Percentiles rank a stretch among this genome's conserved stretches.
phyloP scores from a whole-genome alignment of 2,329 filamentous ascomycete genomes.

The Thielaviopsis cerberus region DNA sequence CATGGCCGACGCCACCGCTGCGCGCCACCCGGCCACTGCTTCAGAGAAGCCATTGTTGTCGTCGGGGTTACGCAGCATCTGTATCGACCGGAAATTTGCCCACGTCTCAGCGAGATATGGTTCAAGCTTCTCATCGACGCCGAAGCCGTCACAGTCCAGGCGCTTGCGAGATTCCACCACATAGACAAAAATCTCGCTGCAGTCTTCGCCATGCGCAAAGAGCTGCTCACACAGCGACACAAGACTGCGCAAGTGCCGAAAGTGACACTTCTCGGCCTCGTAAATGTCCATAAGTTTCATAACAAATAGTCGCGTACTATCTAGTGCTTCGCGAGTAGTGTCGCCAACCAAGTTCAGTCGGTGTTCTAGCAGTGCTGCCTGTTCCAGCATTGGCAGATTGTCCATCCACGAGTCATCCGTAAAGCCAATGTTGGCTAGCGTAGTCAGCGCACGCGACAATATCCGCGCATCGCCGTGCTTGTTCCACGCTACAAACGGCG shows the following conservation, averaged over 20 bases:
- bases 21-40: slow-evolving; percentile 8
- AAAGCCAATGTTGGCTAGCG: slow-evolving; percentile 37
- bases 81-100: slow-evolving; percentile 11
- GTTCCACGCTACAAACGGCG: slow-evolving; percentile 36
- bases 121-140: slow-evolving; percentile 4
- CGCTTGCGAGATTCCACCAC: slow-evolving; percentile 5
- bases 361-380: slow-evolving; percentile 41
- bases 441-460: slow-evolving; percentile 40
- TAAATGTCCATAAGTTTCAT: slow-evolving; percentile 32
- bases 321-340: slow-evolving; percentile 19
- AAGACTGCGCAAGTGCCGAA: slow-evolving; percentile 34
- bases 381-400: slow-evolving; percentile 31
- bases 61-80: slow-evolving; percentile 6
- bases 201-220: slow-evolving; percentile 8
- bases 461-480: slow-evolving; percentile 28
- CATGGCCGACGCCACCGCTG: slow-evolving; percentile 8
- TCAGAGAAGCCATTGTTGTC: slow-evolving; percentile 3
- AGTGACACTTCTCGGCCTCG: slow-evolving; percentile 29
- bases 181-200: not conserved
- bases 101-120: slow-evolving; percentile 10
- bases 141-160: slow-evolving; percentile 5
- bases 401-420: slow-evolving; percentile 39
- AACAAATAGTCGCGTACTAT: slow-evolving; percentile 27
- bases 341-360: slow-evolving; percentile 15
- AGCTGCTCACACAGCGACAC: slow-evolving; percentile 24